Evolutionary conservation across 148 eudicot genomes (phyloP), one percentile per base, ranked within the genome.

Genomic region (Gaultheria prostrata): DNA sequence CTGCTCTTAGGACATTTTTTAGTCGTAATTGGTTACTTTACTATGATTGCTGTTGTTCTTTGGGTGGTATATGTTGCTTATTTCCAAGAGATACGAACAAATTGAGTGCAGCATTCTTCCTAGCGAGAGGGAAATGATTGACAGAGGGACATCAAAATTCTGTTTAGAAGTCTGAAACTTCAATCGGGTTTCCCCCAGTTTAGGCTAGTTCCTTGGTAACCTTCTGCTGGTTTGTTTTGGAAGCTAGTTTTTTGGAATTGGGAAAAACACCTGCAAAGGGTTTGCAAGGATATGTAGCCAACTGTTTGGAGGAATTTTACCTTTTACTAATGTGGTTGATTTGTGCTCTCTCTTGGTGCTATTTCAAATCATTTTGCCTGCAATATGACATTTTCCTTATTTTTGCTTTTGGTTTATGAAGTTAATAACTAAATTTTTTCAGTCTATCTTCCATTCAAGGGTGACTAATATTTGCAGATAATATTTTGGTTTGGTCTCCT

Each of bases 161-260:
- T 15, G 49, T 79, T 57, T 57, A 35, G 81, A 11, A 56, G 30
- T 57, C 65, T 30, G 65, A 32, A 33, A 79, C 18, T 79, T 53
- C n/a, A 56, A 79, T 33, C 28, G 57, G 70, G 26, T 57, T 79
- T 21, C 49, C 43, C 70, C 50, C 5, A 61, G 46, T 71, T 73
- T 73, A 73, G 28, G 50, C 49, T 73, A 79, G 70, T 63, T 80
- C 49, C 45, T 80, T 80, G 21, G 33, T 17, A 50, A 77, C 26
- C 9, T 51, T 77, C 63, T 49, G 35, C 20, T 50, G 21, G 80
- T 54, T 28, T 51, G n/a, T 11, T 30, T 26, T 17, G 80, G 61
- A 28, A 50, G 46, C n/a, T 26, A 12, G 28, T 50, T 77, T 26
- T 77, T 77, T 3, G 78, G 79, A 26, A 77, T 48, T 77, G 26